A percentile compares a stretch with the other conserved stretches of the same genome.
These are phyloP conservation scores for Alternaria arbusti DNA, from an alignment of 2,329 filamentous ascomycete species.

Conservation along the genomic window DNA sequence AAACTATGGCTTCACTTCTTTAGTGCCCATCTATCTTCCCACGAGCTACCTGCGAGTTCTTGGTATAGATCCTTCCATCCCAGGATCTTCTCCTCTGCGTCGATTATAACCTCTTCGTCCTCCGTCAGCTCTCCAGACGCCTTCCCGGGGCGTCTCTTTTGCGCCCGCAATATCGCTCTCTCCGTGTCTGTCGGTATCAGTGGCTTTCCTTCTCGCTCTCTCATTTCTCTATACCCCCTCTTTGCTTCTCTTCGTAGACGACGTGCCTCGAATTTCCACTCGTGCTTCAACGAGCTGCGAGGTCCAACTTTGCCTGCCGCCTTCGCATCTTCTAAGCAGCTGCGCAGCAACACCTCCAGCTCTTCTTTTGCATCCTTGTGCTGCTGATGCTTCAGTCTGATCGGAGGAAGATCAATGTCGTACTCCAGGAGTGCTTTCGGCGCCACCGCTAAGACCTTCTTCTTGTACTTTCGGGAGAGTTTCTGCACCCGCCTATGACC, in stretches of 20 bases:
- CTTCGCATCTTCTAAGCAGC: neutral
- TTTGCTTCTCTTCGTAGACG: neutral
- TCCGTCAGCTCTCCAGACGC: neutral
- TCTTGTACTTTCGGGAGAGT: neutral
- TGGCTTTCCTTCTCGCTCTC: neutral
- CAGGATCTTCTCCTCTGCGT: neutral
- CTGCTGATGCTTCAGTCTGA: neutral
- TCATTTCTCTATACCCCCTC: neutral
- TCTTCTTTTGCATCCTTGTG: neutral
- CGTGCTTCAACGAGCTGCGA: neutral
- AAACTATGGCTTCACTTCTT: neutral
- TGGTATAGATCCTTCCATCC: neutral
- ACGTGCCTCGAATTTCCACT: neutral
- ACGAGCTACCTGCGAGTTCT: neutral
- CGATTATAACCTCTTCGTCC: neutral
- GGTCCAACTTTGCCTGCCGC: neutral
- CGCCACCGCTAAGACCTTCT: neutral
- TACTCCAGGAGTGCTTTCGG: neutral
- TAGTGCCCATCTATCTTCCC: neutral
- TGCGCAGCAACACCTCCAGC: neutral
- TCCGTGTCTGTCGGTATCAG: neutral
- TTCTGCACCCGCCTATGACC: neutral
- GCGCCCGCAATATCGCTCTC: neutral
- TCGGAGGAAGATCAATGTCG: neutral
- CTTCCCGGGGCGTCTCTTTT: neutral